A percentile compares a stretch with the other conserved stretches of the same genome.
These are phyloP conservation scores for Penicillium sclerotigenum DNA, from an alignment of 2,329 filamentous ascomycete species.

Conservation along the genomic window DNA sequence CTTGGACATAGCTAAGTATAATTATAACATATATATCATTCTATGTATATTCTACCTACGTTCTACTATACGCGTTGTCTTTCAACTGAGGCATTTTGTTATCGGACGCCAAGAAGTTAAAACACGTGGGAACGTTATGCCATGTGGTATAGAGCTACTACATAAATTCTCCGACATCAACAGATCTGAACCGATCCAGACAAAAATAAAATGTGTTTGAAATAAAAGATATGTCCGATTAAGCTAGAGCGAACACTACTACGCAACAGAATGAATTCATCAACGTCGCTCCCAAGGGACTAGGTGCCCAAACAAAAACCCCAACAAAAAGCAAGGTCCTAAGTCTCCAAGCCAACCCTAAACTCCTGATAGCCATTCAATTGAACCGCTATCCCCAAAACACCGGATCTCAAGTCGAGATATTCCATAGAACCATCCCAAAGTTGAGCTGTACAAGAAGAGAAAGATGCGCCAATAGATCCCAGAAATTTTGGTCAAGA, in stretches of 20 bases:
- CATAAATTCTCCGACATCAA: neutral
- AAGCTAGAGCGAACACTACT: constrained; percentile 17
- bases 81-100: neutral
- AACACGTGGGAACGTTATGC: neutral
- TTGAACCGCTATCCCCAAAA: constrained; percentile 11
- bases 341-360: constrained; percentile 13
- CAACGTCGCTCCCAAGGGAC: constrained; percentile 8
- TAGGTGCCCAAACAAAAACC: constrained; percentile 3
- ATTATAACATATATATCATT: neutral
- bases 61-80: neutral
- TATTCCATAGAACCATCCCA: constrained; percentile 20
- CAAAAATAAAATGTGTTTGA: neutral
- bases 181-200: neutral
- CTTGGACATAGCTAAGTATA: neutral
- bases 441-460: constrained; percentile 27
- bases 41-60: neutral
- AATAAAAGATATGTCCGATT: constrained; percentile 21
- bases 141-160: neutral
- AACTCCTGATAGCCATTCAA: constrained; percentile 21
- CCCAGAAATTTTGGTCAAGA: constrained; percentile 8
- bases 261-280: constrained; percentile 4
- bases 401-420: constrained; percentile 22
- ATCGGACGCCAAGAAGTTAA: neutral
- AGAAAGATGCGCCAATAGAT: constrained; percentile 19
- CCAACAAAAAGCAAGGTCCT: constrained; percentile 10